Conservation (phyloP, 2,329 filamentous ascomycete genomes). For the Paecilomyces sp. region DNA sequence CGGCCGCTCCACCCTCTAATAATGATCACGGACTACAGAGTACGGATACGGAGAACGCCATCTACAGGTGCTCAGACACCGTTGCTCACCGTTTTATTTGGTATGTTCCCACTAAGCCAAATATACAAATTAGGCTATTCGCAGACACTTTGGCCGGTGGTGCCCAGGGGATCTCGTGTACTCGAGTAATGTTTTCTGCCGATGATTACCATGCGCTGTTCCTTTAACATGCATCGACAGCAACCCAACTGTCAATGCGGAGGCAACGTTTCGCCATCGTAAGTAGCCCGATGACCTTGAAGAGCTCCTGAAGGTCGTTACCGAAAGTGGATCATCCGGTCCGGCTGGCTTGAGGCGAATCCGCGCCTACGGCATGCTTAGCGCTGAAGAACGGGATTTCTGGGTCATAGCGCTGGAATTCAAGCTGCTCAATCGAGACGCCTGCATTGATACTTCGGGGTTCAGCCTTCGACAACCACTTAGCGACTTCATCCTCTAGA, state of each 20-base stretch:
- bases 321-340: neutral
- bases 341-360: neutral
- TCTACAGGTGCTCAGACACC: neutral
- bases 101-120: neutral
- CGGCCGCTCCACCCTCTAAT: neutral
- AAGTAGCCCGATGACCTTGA: neutral
- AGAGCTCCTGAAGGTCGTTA: neutral
- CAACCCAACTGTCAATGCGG: neutral
- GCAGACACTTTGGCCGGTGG: no score
- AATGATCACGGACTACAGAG: neutral
- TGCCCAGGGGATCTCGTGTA: no score
- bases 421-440: neutral
- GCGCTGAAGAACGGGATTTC: neutral
- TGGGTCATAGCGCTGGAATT: neutral
- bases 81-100: neutral
- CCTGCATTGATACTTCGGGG: neutral
- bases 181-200: neutral
- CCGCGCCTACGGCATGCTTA: neutral
- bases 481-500: neutral
- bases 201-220: neutral
- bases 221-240: neutral
- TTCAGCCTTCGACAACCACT: neutral
- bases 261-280: neutral
- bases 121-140: no score
- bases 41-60: no score